phyloP scores from a whole-genome alignment of 1,284 basidiomycete genomes.

The Leccinum cinnamomeum region DNA sequence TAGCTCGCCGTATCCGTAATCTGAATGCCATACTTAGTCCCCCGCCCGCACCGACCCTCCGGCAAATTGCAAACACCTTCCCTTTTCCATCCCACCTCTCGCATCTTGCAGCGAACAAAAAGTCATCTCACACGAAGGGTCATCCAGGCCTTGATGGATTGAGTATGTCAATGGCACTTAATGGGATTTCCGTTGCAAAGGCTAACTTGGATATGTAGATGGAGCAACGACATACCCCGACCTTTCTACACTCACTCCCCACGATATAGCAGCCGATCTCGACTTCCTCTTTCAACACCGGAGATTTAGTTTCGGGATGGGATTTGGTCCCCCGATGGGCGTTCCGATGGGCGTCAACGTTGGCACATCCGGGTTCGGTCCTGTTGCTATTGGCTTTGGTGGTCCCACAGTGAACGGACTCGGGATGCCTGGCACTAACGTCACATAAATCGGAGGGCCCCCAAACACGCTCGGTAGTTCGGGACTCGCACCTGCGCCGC shows the following conservation, averaged over 20 bases:
- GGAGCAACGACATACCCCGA: slow-evolving; percentile 50
- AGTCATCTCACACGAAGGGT: slow-evolving; percentile 14
- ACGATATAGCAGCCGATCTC: slow-evolving; percentile 55
- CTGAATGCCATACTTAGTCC: slow-evolving; percentile 39
- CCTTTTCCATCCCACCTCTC: slow-evolving; percentile 31
- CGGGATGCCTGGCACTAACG: slow-evolving; percentile 16
- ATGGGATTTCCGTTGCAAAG: slow-evolving; percentile 11
- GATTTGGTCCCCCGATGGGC: slow-evolving; percentile 31
- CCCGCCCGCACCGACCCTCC: slow-evolving; percentile 47
- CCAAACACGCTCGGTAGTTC: slow-evolving; percentile 12
- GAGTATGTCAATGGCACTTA: slow-evolving; percentile 17
- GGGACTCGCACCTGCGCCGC: slow-evolving; percentile 10
- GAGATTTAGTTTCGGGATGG: slow-evolving; percentile 32
- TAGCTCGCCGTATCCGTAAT: slow-evolving; percentile 51
- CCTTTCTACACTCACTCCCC: slow-evolving; percentile 47
- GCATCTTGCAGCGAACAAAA: slow-evolving; percentile 22
- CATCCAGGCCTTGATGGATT: slow-evolving; percentile 24
- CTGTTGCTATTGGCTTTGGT: slow-evolving; percentile 21
- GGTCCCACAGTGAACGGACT: slow-evolving; percentile 23
- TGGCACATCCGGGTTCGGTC: slow-evolving; percentile 25
- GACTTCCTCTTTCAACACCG: slow-evolving; percentile 54
- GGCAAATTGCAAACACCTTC: slow-evolving; percentile 47
- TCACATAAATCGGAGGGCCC: slow-evolving; percentile 13
- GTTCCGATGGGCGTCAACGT: slow-evolving; percentile 24
- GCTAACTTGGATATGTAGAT: slow-evolving; percentile 17